Percentiles rank a stretch among this genome's conserved stretches.
phyloP scores from a whole-genome alignment of 2,329 filamentous ascomycete genomes.

The Biscogniauxia marginata region DNA sequence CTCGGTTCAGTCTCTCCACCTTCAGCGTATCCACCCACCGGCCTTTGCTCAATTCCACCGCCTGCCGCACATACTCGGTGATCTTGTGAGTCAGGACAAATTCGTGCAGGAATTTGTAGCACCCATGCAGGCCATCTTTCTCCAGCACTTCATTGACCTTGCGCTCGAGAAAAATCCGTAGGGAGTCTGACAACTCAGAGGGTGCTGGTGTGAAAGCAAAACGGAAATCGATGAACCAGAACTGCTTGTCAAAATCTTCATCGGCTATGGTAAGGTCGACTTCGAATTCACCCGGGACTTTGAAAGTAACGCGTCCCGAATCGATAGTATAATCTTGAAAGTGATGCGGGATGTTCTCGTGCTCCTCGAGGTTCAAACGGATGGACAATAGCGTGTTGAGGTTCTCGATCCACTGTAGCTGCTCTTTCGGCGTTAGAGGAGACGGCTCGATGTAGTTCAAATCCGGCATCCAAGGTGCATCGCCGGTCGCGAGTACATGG shows the following conservation, averaged over 20 bases:
- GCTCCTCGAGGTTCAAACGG: slow-evolving; percentile 81
- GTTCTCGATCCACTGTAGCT: slow-evolving; percentile 72
- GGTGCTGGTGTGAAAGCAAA: slow-evolving; percentile 76
- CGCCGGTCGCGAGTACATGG: slow-evolving; percentile 77
- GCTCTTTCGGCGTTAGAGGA: slow-evolving; percentile 67
- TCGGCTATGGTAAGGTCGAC: slow-evolving; percentile 88
- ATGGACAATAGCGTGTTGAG: slow-evolving; percentile 82
- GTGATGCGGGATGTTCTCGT: slow-evolving; percentile 69
- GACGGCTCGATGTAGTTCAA: slow-evolving; percentile 76
- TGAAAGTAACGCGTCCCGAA: slow-evolving; percentile 88
- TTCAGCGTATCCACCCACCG: slow-evolving; percentile 78
- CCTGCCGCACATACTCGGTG: slow-evolving; percentile 76
- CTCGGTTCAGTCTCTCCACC: slow-evolving; percentile 77
- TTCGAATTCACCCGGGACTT: slow-evolving; percentile 81
- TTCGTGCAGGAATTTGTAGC: slow-evolving; percentile 85
- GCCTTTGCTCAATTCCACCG: slow-evolving; percentile 63
- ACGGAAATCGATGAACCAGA: slow-evolving; percentile 91
- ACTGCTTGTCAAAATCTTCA: slow-evolving; percentile 78
- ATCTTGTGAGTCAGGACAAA: slow-evolving; percentile 90
- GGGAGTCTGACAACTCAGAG: slow-evolving; percentile 55
- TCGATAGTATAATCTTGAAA: slow-evolving; percentile 76
- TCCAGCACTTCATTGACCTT: slow-evolving; percentile 71
- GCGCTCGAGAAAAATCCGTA: slow-evolving; percentile 66
- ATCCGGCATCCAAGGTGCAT: slow-evolving; percentile 77
- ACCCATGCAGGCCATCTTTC: slow-evolving; percentile 70